Evolutionary conservation across 106 monocot species (phyloP), one percentile per base, ranked within the genome.

Genomic region (Allium sativum): DNA sequence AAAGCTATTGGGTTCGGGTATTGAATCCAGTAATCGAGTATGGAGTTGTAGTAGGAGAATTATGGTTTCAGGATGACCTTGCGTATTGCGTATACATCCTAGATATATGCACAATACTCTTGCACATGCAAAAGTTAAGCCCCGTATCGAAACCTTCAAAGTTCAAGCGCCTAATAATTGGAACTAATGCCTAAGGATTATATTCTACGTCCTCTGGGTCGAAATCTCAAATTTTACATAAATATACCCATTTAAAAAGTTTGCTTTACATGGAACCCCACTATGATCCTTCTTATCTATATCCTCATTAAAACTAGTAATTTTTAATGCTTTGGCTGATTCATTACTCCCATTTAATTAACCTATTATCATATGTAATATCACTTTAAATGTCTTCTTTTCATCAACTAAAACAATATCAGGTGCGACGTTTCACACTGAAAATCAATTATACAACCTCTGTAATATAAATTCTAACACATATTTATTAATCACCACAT

Each of bases 91-190:
- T 22, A 81, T 57, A 2, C 31, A 31, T 5, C 5, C 1, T n/a
- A n/a, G 5, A 31, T 31, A 31, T 5, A 31, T 83, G 82, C 20
- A 79, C 87, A 66, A 87, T 71, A 22, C 72, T 83, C 65, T 71
- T 82, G 74, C 82, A 87, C 79, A 87, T 77, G 62, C 54, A 70
- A 72, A 86, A 86, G 63, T 73, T 76, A 16, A 78, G 86, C 7
- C 69, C 67, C 69, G 72, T 68, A 54, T 78, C 81, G 58, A 81
- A 52, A 12, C 67, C 72, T 65, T 66, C 66, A 42, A 56, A 53
- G 52, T 61, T 70, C n/a, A 64, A 59, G 21, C 21, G 59, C 51
- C 18, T 45, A 48, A 61, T 18, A 52, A 66, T 55, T 50, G 56
- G 78, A 42, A 44, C 4, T 21, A 61, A 56, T n/a, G 58, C 50